Evolutionary conservation across 2,329 filamentous ascomycete species (phyloP), one percentile per base, ranked within the genome.

Genomic region (Fusarium caatingaense): DNA sequence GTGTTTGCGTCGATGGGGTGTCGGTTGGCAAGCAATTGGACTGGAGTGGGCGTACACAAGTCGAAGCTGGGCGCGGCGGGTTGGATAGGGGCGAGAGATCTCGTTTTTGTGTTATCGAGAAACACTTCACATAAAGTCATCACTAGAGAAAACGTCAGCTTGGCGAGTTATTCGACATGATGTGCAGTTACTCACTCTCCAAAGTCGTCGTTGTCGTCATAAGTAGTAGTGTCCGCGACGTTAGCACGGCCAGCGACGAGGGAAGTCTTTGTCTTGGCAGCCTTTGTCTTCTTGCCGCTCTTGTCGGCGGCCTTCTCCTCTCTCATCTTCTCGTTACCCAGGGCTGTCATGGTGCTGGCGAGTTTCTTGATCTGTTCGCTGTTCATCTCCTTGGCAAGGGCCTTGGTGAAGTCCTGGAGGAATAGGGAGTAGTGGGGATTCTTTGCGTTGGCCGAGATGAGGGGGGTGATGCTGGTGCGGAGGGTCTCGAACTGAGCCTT

Each of bases 331-430:
- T 98, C 96, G 80, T 99, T 99, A 79, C 93, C 88, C 60, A 97
- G 87, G 8, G 94, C 91, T n/a, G 94, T 97, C 76, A 99, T 83
- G 8, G 88, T 87, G 80, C 92, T 97, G 15, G 93, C 89, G 72
- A 97, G 89, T 87, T 98, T 98, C 88, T 98, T 98, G 83, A 98
- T 94, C 83, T 98, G 94, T 60, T 96, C 91, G 78, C 93, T 97
- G 16, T 92, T 90, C 72, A 99, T 82, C 28, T 97, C 94, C 82
- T 94, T 94, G 75, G 91, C 89, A 46, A 98, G 87, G 77, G 93
- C 90, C 85, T 97, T 97, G 70, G 88, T 83, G 77, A 99, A 96
- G 77, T 98, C 96, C 80, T 95, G 92, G 60, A 97, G 86, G 86
- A 98, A 98, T 45, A 97, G 83, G 32, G 89, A 83, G 82, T 98